Percentiles rank a stretch among this genome's conserved stretches.
These are phyloP conservation scores for Ascomycota sp. DNA, from an alignment of 2,329 filamentous ascomycete genomes.

Conservation along the genomic window DNA sequence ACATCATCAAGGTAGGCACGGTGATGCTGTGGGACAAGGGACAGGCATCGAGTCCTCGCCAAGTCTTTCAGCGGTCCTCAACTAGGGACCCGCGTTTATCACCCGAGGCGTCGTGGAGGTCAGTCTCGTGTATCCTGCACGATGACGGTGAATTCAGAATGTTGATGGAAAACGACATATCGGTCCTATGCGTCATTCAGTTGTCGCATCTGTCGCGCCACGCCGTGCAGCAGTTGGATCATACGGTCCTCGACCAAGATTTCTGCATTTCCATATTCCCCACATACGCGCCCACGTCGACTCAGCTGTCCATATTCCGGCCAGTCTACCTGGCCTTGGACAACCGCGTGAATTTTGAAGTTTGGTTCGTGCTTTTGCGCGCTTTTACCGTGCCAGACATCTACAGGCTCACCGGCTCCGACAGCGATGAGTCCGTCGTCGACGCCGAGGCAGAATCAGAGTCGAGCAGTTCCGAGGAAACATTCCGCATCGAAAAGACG, in stretches of 20 bases:
- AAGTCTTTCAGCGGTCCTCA: constrained; percentile 33
- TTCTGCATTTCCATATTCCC: constrained; percentile 91
- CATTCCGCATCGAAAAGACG: constrained; percentile 40
- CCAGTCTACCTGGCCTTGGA: constrained; percentile 79
- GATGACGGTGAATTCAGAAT: constrained; percentile 90
- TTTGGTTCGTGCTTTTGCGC: constrained; percentile 82
- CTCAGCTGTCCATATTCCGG: constrained; percentile 52
- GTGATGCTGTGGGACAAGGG: constrained; percentile 80
- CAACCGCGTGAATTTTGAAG: constrained; percentile 74
- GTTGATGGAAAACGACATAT: constrained; percentile 64
- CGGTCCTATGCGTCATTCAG: constrained; percentile 61
- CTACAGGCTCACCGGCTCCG: constrained; percentile 38
- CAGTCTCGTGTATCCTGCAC: constrained; percentile 77
- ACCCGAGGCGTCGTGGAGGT: constrained; percentile 47
- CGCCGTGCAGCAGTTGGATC: constrained; percentile 74
- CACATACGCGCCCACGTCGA: constrained; percentile 59
- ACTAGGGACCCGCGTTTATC: constrained; percentile 32
- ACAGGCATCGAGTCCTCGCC: constrained; percentile 26
- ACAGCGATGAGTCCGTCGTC: constrained; percentile 15
- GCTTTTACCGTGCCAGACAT: constrained; percentile 84
- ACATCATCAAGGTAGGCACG: constrained; percentile 88
- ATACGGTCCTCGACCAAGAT: constrained; percentile 75
- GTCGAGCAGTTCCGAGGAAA: constrained; percentile 17
- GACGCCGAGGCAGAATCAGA: constrained; percentile 14
- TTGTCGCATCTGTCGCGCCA: constrained; percentile 73